Percentiles rank a stretch among this genome's conserved stretches.
These are phyloP conservation scores for Vicia faba DNA, from an alignment of 306 rosid species.

Conservation along the genomic window DNA sequence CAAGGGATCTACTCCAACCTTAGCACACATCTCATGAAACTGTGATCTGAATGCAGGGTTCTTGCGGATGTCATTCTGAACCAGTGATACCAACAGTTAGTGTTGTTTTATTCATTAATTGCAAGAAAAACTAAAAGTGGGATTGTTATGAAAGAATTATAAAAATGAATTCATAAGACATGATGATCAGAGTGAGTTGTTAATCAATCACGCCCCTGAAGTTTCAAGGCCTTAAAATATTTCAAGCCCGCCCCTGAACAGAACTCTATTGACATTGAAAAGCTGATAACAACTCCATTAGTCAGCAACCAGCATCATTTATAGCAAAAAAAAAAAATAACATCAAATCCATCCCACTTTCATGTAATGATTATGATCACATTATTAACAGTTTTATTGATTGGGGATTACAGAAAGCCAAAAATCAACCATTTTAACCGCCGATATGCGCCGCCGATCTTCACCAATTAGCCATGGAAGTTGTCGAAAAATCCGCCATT, in stretches of 20 bases:
- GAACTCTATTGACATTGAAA: constrained; percentile 21
- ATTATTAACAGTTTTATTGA: background rate
- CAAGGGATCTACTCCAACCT: constrained; percentile 96
- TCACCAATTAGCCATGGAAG: background rate
- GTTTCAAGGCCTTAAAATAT: constrained; percentile 7
- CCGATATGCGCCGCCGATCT: background rate
- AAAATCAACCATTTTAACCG: background rate
- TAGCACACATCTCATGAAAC: constrained; percentile 96
- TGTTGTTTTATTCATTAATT: constrained; percentile 14
- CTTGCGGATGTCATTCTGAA: constrained; percentile 93
- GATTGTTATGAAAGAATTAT: constrained; percentile 1
- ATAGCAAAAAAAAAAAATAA: constrained; percentile 3
- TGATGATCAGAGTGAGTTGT: constrained; percentile 2
- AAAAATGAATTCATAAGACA: constrained; percentile 13
- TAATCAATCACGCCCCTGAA: constrained; percentile 13
- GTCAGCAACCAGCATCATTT: constrained; percentile 2
- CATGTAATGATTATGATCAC: background rate
- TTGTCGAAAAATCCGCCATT: background rate
- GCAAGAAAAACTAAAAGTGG: background rate
- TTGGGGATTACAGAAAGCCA: background rate
- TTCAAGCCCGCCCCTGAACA: background rate
- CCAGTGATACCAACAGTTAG: constrained; percentile 26
- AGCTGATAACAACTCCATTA: constrained; percentile 15
- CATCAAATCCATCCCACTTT: constrained; percentile 1
- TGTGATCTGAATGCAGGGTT: constrained; percentile 97